These are phyloP conservation scores for Emergomyces orientalis DNA, from an alignment of 2,329 filamentous ascomycete genomes.

Conservation along the genomic window DNA sequence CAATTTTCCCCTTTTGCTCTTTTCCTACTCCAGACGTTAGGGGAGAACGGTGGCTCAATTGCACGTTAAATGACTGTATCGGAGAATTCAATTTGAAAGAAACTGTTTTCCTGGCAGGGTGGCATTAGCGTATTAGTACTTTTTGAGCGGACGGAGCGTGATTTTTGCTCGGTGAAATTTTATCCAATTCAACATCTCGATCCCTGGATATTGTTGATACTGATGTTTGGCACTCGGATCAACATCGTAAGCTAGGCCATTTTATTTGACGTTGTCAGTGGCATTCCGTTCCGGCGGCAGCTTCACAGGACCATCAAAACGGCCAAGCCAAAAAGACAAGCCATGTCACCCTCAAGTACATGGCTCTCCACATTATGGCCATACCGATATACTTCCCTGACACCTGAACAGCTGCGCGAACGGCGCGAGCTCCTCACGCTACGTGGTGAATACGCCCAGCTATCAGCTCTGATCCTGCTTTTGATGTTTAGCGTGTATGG, in stretches of 20 bases:
- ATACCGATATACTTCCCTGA: slow-evolving; percentile 47
- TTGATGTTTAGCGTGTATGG: slow-evolving; percentile 32
- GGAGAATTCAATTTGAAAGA: background rate
- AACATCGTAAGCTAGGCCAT: no score
- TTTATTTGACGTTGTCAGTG: no score
- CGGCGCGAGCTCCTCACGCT: slow-evolving; percentile 46
- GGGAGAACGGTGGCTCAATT: background rate
- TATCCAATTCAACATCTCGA: background rate
- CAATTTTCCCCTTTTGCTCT: background rate
- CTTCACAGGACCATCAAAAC: background rate
- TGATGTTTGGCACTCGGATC: background rate
- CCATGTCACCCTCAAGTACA: background rate
- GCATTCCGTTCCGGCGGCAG: background rate
- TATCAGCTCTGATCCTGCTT: slow-evolving; percentile 42
- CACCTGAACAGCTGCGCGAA: slow-evolving; percentile 40
- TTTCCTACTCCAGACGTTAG: no score
- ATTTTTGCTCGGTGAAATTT: background rate
- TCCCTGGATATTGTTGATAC: background rate
- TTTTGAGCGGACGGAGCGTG: background rate
- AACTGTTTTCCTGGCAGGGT: background rate
- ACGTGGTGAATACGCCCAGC: slow-evolving; percentile 48
- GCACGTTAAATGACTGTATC: background rate
- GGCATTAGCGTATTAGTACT: background rate
- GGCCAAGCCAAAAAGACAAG: background rate
- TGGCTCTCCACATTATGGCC: slow-evolving; percentile 24